These are phyloP conservation scores for Hericium erinaceus DNA, from an alignment of 768 basidiomycete species.

Conservation along the genomic window DNA sequence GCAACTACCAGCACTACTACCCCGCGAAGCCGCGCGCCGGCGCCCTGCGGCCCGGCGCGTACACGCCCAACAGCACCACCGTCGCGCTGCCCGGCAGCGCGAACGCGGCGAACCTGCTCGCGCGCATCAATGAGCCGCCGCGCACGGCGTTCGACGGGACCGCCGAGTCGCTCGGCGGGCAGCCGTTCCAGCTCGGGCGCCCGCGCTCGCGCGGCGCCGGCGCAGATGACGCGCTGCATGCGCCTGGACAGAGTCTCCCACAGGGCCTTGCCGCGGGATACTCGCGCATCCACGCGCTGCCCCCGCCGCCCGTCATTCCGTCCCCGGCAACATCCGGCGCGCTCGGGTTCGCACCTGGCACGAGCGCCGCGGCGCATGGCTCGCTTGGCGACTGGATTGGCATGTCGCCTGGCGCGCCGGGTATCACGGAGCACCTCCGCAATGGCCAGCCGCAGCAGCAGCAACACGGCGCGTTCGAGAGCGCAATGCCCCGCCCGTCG, in stretches of 20 bases:
- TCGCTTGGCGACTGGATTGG: conserved; percentile 23
- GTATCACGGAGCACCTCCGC: conserved; percentile 17
- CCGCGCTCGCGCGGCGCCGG: conserved; percentile 21
- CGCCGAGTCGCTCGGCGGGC: conserved; percentile 28
- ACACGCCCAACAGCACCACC: conserved; percentile 4
- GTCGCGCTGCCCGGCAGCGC: background rate
- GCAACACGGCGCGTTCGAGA: conserved; percentile 28
- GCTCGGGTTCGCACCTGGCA: conserved; percentile 20
- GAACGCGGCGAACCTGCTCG: conserved; percentile 10
- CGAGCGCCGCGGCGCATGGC: conserved; percentile 15
- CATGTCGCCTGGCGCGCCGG: conserved; percentile 19
- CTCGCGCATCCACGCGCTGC: conserved; percentile 76
- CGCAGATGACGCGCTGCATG: conserved; percentile 55
- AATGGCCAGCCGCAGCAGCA: conserved; percentile 19
- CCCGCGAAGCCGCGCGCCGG: conserved; percentile 31
- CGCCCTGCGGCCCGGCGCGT: conserved; percentile 14
- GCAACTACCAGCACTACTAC: conserved; percentile 57
- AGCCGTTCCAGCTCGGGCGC: conserved; percentile 29
- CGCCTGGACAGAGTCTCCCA: conserved; percentile 84
- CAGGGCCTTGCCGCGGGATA: conserved; percentile 89
- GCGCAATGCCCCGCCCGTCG: conserved; percentile 46
- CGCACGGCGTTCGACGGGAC: conserved; percentile 18
- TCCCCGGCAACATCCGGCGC: conserved; percentile 27
- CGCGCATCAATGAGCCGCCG: conserved; percentile 12
- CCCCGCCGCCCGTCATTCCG: conserved; percentile 25